Evolutionary conservation across 2,329 filamentous ascomycete genomes (phyloP), one percentile per base, ranked within the genome.

Genomic region (Lasiodiplodia hormozganensis): DNA sequence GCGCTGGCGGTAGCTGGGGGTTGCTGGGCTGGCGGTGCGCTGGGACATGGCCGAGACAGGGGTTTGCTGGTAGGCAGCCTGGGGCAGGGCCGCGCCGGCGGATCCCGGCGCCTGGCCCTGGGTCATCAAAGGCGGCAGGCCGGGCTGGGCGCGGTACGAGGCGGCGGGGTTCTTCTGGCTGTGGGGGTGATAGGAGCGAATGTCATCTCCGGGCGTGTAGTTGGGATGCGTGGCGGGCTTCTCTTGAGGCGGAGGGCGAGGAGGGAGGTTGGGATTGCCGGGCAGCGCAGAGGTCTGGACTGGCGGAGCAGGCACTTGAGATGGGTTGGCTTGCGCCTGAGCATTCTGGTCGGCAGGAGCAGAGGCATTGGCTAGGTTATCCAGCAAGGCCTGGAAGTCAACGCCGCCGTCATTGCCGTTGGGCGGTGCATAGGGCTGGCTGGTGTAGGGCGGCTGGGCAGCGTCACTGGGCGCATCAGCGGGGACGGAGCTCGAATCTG

Each of bases 171-270:
- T 69, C 73, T 81, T 77, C 62, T 80, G 77, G 65, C 78, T 82
- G 73, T 84, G 82, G 23, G 83, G 83, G 72, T 85, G 83, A 71
- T 83, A 85, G 49, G 82, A 82, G 71, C 83, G 80, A 68, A 85
- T 83, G 73, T 85, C 82, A 74, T 83, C 81, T 69, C 79, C 80
- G 60, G 82, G 81, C 49, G 79, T 77, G 75, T 84, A 84, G 70
- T 83, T 83, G 53, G 82, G 77, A 70, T 84, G 80, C 62, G 83
- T 84, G 69, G 80, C 75, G 66, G 81, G 81, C 74, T 82, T 81
- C 69, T 84, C 83, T 75, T 84, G 83, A 47, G 82, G 80, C 69
- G 83, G 83, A 53, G 83, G 83, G 70, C 82, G 79, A 47, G 83
- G 79, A 73, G 83, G 83, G 8, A 85, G 82, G 69, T 75, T 78